phyloP scores from a whole-genome alignment of 805 yeast species.

The Danielia oregonensis region DNA sequence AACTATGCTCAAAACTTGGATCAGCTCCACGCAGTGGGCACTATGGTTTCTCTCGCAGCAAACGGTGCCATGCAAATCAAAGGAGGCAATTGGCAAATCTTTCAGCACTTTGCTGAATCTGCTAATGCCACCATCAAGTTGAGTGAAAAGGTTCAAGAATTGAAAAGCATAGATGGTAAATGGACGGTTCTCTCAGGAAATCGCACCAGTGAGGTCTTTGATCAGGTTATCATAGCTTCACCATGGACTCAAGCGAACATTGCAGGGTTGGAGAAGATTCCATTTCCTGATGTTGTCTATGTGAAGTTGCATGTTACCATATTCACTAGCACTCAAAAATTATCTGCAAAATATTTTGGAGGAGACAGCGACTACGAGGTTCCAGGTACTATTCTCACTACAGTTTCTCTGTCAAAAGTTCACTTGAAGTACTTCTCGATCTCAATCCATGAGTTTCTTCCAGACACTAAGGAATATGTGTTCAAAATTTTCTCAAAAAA shows the following conservation, averaged over 20 bases:
- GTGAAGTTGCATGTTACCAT: slow-evolving; percentile 38
- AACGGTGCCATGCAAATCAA: slow-evolving; percentile 28
- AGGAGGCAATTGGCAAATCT: slow-evolving; percentile 46
- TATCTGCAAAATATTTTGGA: slow-evolving; percentile 15
- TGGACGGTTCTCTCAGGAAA: slow-evolving; percentile 6
- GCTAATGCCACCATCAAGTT: slow-evolving; percentile 29
- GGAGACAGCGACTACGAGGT: slow-evolving; percentile 6
- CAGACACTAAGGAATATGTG: slow-evolving; percentile 24
- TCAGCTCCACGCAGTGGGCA: slow-evolving; percentile 42
- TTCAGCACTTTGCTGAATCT: slow-evolving; percentile 32
- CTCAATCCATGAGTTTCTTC: slow-evolving; percentile 23
- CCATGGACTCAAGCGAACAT: slow-evolving; percentile 34
- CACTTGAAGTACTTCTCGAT: slow-evolving; percentile 30
- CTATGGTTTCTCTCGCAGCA: slow-evolving; percentile 38
- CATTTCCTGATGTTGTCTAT: slow-evolving; percentile 24
- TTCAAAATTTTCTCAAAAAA: slow-evolving; percentile 41
- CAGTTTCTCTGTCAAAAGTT: slow-evolving; percentile 2
- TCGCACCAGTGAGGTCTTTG: slow-evolving; percentile 23
- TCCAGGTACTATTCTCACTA: slow-evolving; percentile 26
- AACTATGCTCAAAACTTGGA: slow-evolving; percentile 41
- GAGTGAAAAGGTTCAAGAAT: slow-evolving; percentile 22
- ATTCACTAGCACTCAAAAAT: slow-evolving; percentile 19
- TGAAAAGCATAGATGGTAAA: slow-evolving; percentile 7
- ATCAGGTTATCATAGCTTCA: slow-evolving; percentile 43
- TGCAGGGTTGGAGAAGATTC: slow-evolving; percentile 1